Evolutionary conservation across 2,329 filamentous ascomycete species (phyloP).

Genomic region (Cladobotryum protrusum): DNA sequence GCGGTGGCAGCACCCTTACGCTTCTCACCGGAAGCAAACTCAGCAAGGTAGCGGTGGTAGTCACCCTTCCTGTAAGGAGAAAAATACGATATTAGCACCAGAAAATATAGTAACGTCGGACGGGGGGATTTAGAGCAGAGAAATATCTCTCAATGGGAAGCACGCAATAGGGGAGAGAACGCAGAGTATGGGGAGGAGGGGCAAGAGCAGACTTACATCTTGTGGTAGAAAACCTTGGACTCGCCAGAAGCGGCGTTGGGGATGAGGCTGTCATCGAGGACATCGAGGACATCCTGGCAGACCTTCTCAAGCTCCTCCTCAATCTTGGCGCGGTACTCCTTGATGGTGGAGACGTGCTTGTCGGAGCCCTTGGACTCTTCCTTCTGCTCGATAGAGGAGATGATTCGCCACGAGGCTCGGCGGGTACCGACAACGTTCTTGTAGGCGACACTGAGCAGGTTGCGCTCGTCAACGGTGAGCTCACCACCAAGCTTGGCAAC

Average conservation of each 20-base stretch:
- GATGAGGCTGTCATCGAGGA: slow-evolving; percentile 88
- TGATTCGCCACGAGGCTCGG: slow-evolving; percentile 98
- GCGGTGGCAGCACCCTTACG: slow-evolving; percentile 81
- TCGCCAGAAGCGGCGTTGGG: slow-evolving; percentile 94
- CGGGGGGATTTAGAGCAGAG: not conserved
- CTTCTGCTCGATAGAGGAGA: slow-evolving; percentile 99
- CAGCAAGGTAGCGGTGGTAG: slow-evolving; percentile 91
- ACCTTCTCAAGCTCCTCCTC: slow-evolving; percentile 95
- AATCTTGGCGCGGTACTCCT: slow-evolving; percentile 97
- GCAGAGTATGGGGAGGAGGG: slow-evolving; percentile 3
- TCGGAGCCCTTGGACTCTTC: slow-evolving; percentile 98
- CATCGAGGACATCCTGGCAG: slow-evolving; percentile 95
- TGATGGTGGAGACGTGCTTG: slow-evolving; percentile 89
- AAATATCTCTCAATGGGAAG: not conserved
- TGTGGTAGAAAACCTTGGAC: slow-evolving; percentile 99
- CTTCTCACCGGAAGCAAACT: slow-evolving; percentile 90
- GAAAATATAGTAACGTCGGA: slow-evolving; percentile 4
- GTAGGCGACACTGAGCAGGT: slow-evolving; percentile 97
- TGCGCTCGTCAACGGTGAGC: slow-evolving; percentile 93
- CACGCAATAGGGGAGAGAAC: not conserved
- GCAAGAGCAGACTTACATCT: slow-evolving; percentile 65
- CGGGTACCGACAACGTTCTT: slow-evolving; percentile 99
- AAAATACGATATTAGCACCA: slow-evolving; percentile 7
- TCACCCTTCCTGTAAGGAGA: slow-evolving; percentile 73
- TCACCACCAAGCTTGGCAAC: slow-evolving; percentile 81